Evolutionary conservation across 106 monocot species (phyloP).

Genomic region (Dendrobium chrysotoxum): DNA sequence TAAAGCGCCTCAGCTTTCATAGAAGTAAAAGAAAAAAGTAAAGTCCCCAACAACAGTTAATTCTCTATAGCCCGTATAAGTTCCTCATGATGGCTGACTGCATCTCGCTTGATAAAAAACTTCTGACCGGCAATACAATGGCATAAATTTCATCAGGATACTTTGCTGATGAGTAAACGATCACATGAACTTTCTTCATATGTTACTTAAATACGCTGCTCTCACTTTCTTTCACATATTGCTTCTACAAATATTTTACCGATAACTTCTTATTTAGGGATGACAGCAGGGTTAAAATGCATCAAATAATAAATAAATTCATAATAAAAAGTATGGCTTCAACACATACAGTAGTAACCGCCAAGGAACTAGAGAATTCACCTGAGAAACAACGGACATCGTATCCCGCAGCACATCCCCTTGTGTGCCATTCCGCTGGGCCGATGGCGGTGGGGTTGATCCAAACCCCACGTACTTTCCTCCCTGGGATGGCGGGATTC

Average conservation of each 20-base stretch:
- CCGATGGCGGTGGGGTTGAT: slow-evolving; percentile 32
- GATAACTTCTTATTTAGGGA: background rate
- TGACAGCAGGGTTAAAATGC: background rate
- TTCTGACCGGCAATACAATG: no score
- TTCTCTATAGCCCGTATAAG: background rate
- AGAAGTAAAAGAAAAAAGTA: background rate
- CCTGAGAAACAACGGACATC: slow-evolving; percentile 10
- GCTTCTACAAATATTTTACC: background rate
- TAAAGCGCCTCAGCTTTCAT: background rate
- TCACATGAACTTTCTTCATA: background rate
- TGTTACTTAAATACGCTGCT: background rate
- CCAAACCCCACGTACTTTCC: slow-evolving; percentile 73
- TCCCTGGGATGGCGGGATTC: slow-evolving; percentile 62
- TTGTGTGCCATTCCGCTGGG: slow-evolving; percentile 3
- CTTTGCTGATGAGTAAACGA: background rate
- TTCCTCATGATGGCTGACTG: no score
- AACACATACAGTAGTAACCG: background rate
- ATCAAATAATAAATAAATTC: background rate
- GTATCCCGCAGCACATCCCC: slow-evolving; percentile 9
- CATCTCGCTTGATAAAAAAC: no score
- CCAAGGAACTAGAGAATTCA: background rate
- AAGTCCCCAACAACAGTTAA: background rate
- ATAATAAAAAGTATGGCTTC: background rate
- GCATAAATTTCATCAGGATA: no score
- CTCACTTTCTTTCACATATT: background rate